Conservation (phyloP, 768 basidiomycete species). For the Phylloporus sp. region DNA sequence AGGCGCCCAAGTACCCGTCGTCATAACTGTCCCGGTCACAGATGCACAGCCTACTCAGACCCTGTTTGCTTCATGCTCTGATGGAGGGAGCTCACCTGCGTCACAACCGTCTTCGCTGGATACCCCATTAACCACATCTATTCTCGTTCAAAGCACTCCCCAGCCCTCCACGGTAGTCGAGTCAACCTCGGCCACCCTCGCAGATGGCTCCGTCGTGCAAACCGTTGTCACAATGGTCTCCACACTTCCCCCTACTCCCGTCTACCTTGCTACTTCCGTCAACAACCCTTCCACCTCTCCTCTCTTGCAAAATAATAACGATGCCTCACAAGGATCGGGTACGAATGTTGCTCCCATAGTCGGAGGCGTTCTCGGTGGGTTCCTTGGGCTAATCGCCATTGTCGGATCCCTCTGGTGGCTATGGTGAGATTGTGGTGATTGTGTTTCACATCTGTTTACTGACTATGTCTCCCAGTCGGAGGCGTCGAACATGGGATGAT, state of each 20-base stretch:
- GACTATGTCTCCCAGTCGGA: conserved; percentile 34
- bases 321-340: conserved; percentile 17
- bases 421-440: conserved; percentile 36
- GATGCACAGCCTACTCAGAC: conserved; percentile 34
- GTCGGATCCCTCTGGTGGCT: conserved; percentile 48
- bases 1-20: conserved; percentile 40
- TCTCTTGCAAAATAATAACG: conserved; percentile 8
- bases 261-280: conserved; percentile 23
- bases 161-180: conserved; percentile 32
- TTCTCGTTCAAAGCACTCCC: conserved; percentile 29
- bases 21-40: conserved; percentile 33
- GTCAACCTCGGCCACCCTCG: conserved; percentile 34
- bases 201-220: conserved; percentile 39
- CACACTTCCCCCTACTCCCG: conserved; percentile 30
- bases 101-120: conserved; percentile 4
- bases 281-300: conserved; percentile 16
- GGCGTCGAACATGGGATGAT: conserved; percentile 46
- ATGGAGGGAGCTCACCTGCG: conserved; percentile 9
- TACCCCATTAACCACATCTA: conserved; percentile 17
- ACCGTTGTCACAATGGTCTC: conserved; percentile 36
- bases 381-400: conserved; percentile 46
- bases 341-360: conserved; percentile 44
- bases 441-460: conserved; percentile 7
- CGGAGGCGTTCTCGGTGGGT: conserved; percentile 53
- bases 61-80: conserved; percentile 39